Evolutionary conservation across 257 asterid species (phyloP), one percentile per base, ranked within the genome.

Genomic region (Solanum megistacrolobum): DNA sequence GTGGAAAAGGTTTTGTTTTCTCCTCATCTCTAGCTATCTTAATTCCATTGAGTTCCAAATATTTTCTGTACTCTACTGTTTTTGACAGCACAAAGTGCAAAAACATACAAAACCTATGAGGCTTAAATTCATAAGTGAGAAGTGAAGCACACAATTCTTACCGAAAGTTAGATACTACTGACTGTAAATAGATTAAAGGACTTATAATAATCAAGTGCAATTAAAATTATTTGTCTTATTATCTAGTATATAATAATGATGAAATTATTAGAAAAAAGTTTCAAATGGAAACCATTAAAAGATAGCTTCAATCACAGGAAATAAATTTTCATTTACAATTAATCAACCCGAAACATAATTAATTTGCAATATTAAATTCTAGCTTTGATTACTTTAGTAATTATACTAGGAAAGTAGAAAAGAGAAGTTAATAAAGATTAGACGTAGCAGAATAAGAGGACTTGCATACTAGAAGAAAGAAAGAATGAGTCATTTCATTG

Each of bases 1-100:
- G 97, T 94, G 88, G 98, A 96, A 90, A 96, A 96, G 99, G 99
- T 96, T 86, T 68, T 71, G 25, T 81, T 43, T 43, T 81, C 85
- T 43, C 39, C 68, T 81, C 32, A 81, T 46, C 36, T 46, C 25
- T 79, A 25, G 84, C 84, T 16, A 23, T 79, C 85, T 81, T 36
- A 38, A 38, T 75, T 75, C 58, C 58, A 20, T 58, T 58, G 39
- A 46, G 85, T 46, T 81, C 68, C 38, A 46, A 75, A 81, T 14
- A 29, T 81, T 29, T 79, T 81, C 36, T 9, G 27, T 16, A 81
- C 18, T 27, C 20, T 12, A n/a, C 18, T 5, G 52, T 43, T 62
- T 79, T 81, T 81, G 55, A 46, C 35, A 29, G 66, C 27, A 81
- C 32, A 81, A 46, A 81, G 41, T 46, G 38, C 39, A 81, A 27